Conservation (phyloP, 176 grass and related monocot genomes). For the Microstegium vimineum region DNA sequence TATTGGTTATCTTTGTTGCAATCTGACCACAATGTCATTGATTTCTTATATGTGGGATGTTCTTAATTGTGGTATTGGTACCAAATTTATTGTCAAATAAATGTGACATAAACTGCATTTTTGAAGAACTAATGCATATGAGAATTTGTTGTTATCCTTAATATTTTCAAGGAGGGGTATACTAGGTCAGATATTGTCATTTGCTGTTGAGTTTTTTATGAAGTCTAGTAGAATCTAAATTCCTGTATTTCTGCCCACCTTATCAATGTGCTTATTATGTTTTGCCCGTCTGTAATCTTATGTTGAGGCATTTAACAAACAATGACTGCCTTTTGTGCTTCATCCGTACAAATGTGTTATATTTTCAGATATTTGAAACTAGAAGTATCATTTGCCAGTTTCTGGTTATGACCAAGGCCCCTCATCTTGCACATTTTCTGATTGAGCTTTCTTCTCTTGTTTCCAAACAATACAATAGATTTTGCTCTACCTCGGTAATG, state of each 20-base stretch:
- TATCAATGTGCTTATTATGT: neutral
- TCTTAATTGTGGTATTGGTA: neutral
- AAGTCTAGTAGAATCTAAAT: neutral
- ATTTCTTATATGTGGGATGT: neutral
- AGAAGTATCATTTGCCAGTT: neutral
- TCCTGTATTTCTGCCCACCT: neutral
- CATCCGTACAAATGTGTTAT: neutral
- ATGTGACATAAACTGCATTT: neutral
- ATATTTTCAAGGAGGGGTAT: neutral
- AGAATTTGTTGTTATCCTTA: neutral
- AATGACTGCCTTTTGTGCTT: neutral
- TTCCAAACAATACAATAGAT: conserved; percentile 33
- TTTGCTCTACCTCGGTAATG: conserved; percentile 52
- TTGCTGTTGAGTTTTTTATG: neutral
- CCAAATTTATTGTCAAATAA: neutral
- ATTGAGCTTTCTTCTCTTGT: conserved; percentile 12
- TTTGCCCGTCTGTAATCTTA: neutral
- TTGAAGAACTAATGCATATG: neutral
- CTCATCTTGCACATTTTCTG: neutral
- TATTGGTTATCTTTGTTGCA: neutral
- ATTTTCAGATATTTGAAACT: neutral
- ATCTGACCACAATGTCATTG: neutral
- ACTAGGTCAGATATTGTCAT: neutral
- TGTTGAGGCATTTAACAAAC: neutral
- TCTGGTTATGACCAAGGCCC: neutral